A percentile compares a stretch with the other conserved stretches of the same genome.
phyloP scores from a whole-genome alignment of 768 basidiomycete genomes.

The Suillus paluster region DNA sequence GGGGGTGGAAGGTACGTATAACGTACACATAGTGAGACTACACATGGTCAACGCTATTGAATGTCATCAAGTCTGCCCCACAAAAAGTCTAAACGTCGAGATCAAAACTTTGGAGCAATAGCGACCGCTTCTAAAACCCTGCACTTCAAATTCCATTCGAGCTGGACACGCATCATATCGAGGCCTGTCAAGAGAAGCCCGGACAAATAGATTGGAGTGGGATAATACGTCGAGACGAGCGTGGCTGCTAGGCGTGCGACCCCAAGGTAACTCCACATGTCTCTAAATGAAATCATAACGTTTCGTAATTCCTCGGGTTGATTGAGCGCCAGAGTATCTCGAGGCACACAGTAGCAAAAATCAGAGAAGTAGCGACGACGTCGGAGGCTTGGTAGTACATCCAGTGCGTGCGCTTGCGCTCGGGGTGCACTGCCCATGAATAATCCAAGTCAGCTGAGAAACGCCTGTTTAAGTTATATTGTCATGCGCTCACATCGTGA shows the following conservation, averaged over 20 bases:
- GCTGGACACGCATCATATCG: neutral
- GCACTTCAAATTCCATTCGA: neutral
- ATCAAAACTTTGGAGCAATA: neutral
- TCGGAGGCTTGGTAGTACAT: conserved; percentile 4
- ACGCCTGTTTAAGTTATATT: conserved; percentile 4
- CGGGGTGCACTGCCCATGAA: neutral
- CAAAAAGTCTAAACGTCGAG: neutral
- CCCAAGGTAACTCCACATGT: neutral
- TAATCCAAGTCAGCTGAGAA: conserved; percentile 1
- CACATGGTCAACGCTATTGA: neutral
- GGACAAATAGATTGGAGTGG: neutral
- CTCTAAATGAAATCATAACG: conserved; percentile 1
- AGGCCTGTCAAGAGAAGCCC: neutral
- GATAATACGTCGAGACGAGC: neutral
- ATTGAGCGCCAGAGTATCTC: neutral
- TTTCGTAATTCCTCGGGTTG: neutral
- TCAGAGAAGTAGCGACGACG: neutral
- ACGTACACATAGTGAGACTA: neutral
- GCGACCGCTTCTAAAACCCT: neutral
- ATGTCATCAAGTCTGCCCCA: conserved; percentile 1
- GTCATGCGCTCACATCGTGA: neutral
- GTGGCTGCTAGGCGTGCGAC: neutral
- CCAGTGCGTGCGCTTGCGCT: neutral
- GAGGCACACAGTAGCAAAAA: neutral
- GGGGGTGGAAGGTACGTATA: neutral